A percentile compares a stretch with the other conserved stretches of the same genome.
Evolutionary conservation across 2,329 filamentous ascomycete species (phyloP).

Genomic region (Periconia sp.): DNA sequence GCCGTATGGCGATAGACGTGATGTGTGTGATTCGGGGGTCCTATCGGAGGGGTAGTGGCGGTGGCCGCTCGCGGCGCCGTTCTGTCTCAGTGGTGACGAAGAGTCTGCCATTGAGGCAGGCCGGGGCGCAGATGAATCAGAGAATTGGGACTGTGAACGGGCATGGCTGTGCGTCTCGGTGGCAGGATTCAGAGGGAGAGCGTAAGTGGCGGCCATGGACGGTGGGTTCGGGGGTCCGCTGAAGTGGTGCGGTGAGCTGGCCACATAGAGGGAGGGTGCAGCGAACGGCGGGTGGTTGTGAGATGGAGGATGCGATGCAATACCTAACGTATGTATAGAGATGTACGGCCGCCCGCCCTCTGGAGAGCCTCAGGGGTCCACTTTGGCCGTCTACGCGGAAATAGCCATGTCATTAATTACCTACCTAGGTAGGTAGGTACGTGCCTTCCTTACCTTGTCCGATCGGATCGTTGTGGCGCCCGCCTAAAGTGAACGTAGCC

Average conservation of each 20-base stretch:
- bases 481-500: slow-evolving; percentile 17
- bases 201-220: slow-evolving; percentile 50
- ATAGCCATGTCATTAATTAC: not conserved
- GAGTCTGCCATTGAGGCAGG: slow-evolving; percentile 15
- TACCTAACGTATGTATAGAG: too few species aligned
- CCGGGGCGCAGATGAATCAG: slow-evolving; percentile 24
- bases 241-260: slow-evolving; percentile 18
- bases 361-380: not conserved
- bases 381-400: not conserved
- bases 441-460: not conserved
- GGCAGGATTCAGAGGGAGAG: slow-evolving; percentile 41
- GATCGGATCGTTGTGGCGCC: slow-evolving; percentile 4
- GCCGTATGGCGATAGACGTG: slow-evolving; percentile 30
- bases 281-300: too few species aligned
- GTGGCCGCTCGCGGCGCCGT: slow-evolving; percentile 22
- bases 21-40: slow-evolving; percentile 40
- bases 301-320: not conserved
- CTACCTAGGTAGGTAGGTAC: too few species aligned
- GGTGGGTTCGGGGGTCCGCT: slow-evolving; percentile 19
- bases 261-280: not conserved
- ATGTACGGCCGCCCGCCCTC: too few species aligned
- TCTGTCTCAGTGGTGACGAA: slow-evolving; percentile 25
- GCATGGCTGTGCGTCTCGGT: slow-evolving; percentile 39
- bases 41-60: slow-evolving; percentile 28
- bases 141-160: slow-evolving; percentile 43